These are phyloP conservation scores for Eucalyptus tenuipes DNA, from an alignment of 345 rosid species.

Conservation along the genomic window DNA sequence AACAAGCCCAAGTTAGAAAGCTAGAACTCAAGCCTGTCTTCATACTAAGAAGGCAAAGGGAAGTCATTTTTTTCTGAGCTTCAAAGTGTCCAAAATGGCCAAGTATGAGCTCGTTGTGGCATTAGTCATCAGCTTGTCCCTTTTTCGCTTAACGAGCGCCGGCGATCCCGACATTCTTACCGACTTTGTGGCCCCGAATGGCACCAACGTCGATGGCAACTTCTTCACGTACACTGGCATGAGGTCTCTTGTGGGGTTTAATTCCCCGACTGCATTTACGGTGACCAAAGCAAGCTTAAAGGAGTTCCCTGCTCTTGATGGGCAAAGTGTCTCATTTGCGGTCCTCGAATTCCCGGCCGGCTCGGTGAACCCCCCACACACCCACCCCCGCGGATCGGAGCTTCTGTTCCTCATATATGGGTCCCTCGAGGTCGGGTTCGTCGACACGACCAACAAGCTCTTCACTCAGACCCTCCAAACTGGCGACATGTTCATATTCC, in stretches of 20 bases:
- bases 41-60: background rate
- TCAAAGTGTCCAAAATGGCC: background rate
- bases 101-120: background rate
- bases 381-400: conserved; percentile 10
- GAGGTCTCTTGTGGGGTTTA: background rate
- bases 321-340: conserved; percentile 8
- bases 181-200: background rate
- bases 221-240: conserved; percentile 5
- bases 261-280: background rate
- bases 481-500: conserved; percentile 9
- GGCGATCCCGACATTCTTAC: conserved; percentile 3
- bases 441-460: conserved; percentile 13
- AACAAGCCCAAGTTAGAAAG: background rate
- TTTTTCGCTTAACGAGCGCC: background rate
- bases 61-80: background rate
- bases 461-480: background rate
- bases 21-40: background rate
- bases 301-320: conserved; percentile 7
- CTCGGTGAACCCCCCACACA: conserved; percentile 7
- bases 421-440: conserved; percentile 5
- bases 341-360: conserved; percentile 1
- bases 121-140: background rate
- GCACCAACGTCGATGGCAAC: background rate
- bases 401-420: background rate
- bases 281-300: background rate